phyloP scores from a whole-genome alignment of 2,329 filamentous ascomycete genomes.

The Alternaria arbusti region DNA sequence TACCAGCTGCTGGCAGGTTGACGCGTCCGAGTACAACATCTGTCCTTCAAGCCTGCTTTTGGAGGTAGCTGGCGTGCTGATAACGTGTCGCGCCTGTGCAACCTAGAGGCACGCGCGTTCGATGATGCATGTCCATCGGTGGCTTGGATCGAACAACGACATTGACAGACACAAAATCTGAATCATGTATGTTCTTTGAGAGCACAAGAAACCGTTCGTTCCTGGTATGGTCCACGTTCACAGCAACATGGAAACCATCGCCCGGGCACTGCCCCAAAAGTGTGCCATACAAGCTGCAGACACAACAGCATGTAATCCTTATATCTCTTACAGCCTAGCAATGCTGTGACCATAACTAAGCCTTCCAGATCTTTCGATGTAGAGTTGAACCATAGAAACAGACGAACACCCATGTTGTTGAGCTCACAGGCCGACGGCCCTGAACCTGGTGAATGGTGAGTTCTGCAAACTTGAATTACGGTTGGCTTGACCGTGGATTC shows the following conservation, averaged over 20 bases:
- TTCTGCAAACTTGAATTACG: not conserved
- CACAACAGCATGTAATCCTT: slow-evolving; percentile 21
- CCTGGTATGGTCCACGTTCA: not conserved
- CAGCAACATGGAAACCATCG: not conserved
- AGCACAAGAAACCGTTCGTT: not conserved
- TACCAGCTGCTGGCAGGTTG: slow-evolving; percentile 32
- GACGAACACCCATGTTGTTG: not conserved
- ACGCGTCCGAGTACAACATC: slow-evolving; percentile 31
- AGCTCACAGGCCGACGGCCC: not conserved
- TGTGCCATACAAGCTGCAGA: slow-evolving; percentile 20
- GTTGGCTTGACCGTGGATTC: slow-evolving; percentile 5
- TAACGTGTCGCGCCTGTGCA: slow-evolving; percentile 32
- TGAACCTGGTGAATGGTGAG: not conserved
- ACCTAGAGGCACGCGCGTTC: slow-evolving; percentile 10
- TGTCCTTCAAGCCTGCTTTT: slow-evolving; percentile 19
- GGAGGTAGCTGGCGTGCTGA: slow-evolving; percentile 20
- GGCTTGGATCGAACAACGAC: slow-evolving; percentile 29
- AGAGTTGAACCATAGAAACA: slow-evolving; percentile 13
- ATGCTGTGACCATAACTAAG: slow-evolving; percentile 26
- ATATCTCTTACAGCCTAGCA: slow-evolving; percentile 17
- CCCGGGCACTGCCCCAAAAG: slow-evolving; percentile 8
- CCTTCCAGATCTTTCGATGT: slow-evolving; percentile 31
- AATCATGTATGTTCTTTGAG: not conserved
- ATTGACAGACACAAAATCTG: not conserved
- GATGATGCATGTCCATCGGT: slow-evolving; percentile 35